A percentile compares a stretch with the other conserved stretches of the same genome.
These are phyloP conservation scores for Pichiaceae sp. DNA, from an alignment of 1,139 yeast genomes.

Conservation along the genomic window DNA sequence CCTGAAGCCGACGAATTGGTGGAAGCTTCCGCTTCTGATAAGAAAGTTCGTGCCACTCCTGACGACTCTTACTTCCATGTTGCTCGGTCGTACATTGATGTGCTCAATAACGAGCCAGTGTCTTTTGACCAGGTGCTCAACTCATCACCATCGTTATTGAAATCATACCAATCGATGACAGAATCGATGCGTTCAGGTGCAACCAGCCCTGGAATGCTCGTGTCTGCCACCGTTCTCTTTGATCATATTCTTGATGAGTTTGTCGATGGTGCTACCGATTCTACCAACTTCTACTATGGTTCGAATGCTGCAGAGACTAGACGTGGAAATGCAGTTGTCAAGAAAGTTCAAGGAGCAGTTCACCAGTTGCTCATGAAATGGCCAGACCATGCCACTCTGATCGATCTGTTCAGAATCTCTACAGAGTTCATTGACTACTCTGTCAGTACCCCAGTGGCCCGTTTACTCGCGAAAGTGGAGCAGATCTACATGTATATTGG, in stretches of 20 bases:
- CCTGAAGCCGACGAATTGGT: conserved; percentile 78
- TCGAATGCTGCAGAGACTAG: conserved; percentile 53
- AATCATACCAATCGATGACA: conserved; percentile 18
- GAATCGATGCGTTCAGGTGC: conserved; percentile 21
- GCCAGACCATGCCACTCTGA: conserved; percentile 94
- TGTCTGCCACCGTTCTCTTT: conserved; percentile 36
- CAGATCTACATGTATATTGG: conserved; percentile 73
- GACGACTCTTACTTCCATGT: conserved; percentile 28
- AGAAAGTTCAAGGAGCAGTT: conserved; percentile 39
- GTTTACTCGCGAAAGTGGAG: conserved; percentile 74
- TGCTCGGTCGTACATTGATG: conserved; percentile 29
- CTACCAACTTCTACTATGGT: conserved; percentile 43
- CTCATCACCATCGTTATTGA: conserved; percentile 34
- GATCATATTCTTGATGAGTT: conserved; percentile 11
- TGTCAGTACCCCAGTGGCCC: conserved; percentile 64
- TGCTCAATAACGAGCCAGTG: conserved; percentile 19
- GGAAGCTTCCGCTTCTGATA: conserved; percentile 24
- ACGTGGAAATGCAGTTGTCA: conserved; percentile 46
- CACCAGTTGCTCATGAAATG: conserved; percentile 53
- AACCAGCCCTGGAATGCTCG: conserved; percentile 30
- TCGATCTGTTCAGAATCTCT: conserved; percentile 57
- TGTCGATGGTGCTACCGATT: conserved; percentile 8
- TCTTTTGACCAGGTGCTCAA: conserved; percentile 27
- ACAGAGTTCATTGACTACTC: conserved; percentile 60
- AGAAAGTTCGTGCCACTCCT: conserved; percentile 14